Base-by-base conservation (phyloP, 495 filamentous ascomycete species). In the Penicillium daleae region DNA sequence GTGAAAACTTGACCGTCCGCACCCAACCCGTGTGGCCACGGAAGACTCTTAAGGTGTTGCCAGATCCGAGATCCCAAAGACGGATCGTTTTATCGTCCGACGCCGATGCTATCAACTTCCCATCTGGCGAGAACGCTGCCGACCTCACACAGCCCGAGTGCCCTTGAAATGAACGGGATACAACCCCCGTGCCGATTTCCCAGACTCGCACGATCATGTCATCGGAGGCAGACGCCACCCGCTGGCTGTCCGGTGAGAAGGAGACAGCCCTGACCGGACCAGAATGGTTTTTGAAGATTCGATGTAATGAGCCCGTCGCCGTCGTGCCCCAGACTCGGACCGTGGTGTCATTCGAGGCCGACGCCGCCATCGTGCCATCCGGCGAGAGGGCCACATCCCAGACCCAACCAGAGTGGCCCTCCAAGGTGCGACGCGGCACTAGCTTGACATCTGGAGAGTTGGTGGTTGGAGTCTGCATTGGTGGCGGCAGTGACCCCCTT, bases 251-350 rank as follows among this genome's bases (percentile, higher is more conserved):
- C 19, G 40, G 37, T 8, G 56, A 58, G 21, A 58, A 58, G 3
- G 40, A 21, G 22, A 58, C 39, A 13, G 66, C 22, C 5, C 12
- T 33, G 29, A 72, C 65, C 17, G 15, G 46, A 8, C 57, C 49
- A 15, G 48, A 67, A 29, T 72, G 67, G 48, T 62, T 57, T 24
- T 59, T 24, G 33, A 73, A 64, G 15, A 63, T 67, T 33, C 72
- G 66, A 17, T 64, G 37, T 19, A 60, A 8, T 1, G 52, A 58
- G 29, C 71, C 70, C 4, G 67, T 70, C 3, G 51, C 60, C 6
- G 59, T 35, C n/a, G 51, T 26, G 66, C 78, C 65, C 76, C 74
- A 78, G 60, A 78, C 57, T 35, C 60, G 59, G 26, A 79, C 63
- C 10, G 62, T 71, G 5, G 50, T 33, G 35, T 78, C 72, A 9